Conservation (phyloP, 345 rosid species). For the Lepidium didymum region DNA sequence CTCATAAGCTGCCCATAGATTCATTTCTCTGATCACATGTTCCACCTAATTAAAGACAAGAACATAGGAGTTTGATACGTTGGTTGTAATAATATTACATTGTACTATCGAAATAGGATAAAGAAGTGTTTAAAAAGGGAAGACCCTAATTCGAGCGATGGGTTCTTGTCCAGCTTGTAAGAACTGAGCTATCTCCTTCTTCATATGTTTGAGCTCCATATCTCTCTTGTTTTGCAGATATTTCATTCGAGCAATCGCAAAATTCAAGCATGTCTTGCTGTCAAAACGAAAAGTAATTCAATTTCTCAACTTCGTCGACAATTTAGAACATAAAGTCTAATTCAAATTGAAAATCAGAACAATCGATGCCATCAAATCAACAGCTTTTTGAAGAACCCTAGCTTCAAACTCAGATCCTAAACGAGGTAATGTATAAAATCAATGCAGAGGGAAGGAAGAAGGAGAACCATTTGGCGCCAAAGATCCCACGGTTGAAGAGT, state of each 20-base stretch:
- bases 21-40: constrained; percentile 86
- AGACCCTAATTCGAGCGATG: constrained; percentile 87
- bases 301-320: not conserved
- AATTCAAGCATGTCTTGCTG: constrained; percentile 79
- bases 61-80: not conserved
- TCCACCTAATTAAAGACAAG: constrained; percentile 55
- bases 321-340: not conserved
- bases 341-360: not conserved
- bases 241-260: constrained; percentile 75
- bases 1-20: constrained; percentile 77
- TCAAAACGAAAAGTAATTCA: not conserved
- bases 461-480: constrained; percentile 67
- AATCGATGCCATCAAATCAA: not conserved
- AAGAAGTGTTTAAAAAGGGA: not conserved
- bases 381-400: not conserved
- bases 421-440: not conserved
- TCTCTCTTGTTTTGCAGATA: constrained; percentile 91
- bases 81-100: not conserved
- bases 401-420: not conserved
- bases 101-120: not conserved
- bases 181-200: constrained; percentile 90
- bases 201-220: constrained; percentile 81
- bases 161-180: constrained; percentile 92
- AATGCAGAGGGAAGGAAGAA: not conserved
- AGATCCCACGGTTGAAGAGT: constrained; percentile 88